A percentile compares a stretch with the other conserved stretches of the same genome.
phyloP scores from a whole-genome alignment of 108 stramenopile species.

The Nitzschia sp. region DNA sequence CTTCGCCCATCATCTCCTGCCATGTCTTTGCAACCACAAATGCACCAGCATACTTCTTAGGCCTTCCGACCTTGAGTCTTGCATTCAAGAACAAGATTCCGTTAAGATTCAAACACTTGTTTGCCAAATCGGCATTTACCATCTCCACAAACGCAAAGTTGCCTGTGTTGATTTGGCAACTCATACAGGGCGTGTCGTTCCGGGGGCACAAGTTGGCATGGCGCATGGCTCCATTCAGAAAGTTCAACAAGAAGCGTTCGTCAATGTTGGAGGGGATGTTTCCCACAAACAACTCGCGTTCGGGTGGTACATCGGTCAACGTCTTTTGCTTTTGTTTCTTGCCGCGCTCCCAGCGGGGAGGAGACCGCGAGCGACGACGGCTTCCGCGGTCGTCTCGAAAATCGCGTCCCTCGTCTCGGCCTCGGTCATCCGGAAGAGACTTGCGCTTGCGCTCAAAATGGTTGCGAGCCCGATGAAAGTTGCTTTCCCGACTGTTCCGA shows the following conservation, averaged over 20 bases:
- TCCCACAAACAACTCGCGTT: conserved; percentile 92
- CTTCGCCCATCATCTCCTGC: conserved; percentile 87
- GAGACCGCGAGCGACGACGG: conserved; percentile 39
- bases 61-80: conserved; percentile 81
- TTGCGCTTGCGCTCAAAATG: conserved; percentile 46
- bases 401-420: conserved; percentile 4
- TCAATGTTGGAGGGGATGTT: conserved; percentile 89
- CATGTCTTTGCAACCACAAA: conserved; percentile 66
- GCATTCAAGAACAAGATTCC: conserved; percentile 90
- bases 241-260: conserved; percentile 77
- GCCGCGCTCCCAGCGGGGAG: conserved; percentile 30
- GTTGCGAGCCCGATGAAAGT: conserved; percentile 33
- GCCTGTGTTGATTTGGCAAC: conserved; percentile 69
- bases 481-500: neutral
- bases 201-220: conserved; percentile 72
- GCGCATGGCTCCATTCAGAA: conserved; percentile 93
- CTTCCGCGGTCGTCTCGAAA: conserved; percentile 22
- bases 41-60: conserved; percentile 89
- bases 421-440: conserved; percentile 24
- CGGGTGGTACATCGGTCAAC: conserved; percentile 33
- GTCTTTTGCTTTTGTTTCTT: conserved; percentile 48
- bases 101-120: conserved; percentile 79
- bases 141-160: conserved; percentile 94
- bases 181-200: conserved; percentile 68
- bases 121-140: conserved; percentile 68